Conservation (phyloP, 2,329 filamentous ascomycete genomes). For the Ascochyta lentis region DNA sequence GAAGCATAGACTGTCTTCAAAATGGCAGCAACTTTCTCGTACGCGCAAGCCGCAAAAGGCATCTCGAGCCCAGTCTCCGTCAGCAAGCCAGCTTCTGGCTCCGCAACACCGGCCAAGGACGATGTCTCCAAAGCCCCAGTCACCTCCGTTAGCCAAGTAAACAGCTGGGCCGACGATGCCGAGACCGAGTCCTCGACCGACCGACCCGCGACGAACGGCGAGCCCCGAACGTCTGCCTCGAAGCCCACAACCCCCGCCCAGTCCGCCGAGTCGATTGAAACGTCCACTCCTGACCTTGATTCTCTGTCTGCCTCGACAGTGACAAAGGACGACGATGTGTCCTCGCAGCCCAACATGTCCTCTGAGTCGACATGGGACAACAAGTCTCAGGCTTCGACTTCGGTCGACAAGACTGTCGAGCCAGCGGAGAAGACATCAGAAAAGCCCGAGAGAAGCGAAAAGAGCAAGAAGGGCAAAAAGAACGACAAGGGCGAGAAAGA, state of each 20-base stretch:
- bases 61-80: constrained; percentile 58
- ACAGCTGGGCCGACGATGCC: constrained; percentile 57
- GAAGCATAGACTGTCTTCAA: constrained; percentile 6
- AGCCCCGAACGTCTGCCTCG: constrained; percentile 28
- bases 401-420: constrained; percentile 66
- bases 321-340: constrained; percentile 66
- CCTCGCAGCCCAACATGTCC: constrained; percentile 67
- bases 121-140: constrained; percentile 32
- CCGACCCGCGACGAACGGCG: constrained; percentile 32
- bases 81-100: constrained; percentile 54
- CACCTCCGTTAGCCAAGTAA: constrained; percentile 42
- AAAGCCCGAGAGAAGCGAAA: constrained; percentile 61
- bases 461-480: constrained; percentile 60
- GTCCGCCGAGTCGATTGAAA: constrained; percentile 31
- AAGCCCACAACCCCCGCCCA: constrained; percentile 24
- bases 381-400: constrained; percentile 67
- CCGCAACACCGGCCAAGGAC: constrained; percentile 52
- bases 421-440: constrained; percentile 60
- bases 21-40: constrained; percentile 72
- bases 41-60: constrained; percentile 94
- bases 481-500: constrained; percentile 62
- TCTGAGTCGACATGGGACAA: constrained; percentile 73
- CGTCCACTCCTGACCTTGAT: constrained; percentile 62
- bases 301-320: constrained; percentile 61
- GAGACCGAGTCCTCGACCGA: constrained; percentile 48